These are phyloP conservation scores for Monosporascus sp. DNA, from an alignment of 2,329 filamentous ascomycete species.

Conservation along the genomic window DNA sequence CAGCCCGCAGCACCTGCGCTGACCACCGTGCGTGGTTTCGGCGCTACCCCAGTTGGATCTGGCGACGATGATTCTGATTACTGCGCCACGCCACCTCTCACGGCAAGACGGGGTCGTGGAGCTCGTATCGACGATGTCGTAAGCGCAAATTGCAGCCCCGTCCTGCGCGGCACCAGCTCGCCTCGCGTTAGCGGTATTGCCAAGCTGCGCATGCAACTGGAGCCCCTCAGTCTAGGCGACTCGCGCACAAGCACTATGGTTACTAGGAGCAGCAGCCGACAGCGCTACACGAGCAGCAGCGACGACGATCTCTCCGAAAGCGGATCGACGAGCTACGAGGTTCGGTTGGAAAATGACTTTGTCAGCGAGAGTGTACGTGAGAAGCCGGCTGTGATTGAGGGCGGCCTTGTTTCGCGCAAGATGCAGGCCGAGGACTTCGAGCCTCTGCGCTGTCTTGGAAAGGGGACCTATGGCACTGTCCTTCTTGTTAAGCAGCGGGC, in stretches of 20 bases:
- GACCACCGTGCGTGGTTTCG: conserved; percentile 53
- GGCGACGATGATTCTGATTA: conserved; percentile 55
- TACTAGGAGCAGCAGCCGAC: conserved; percentile 49
- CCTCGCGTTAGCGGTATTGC: conserved; percentile 69
- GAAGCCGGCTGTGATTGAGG: conserved; percentile 41
- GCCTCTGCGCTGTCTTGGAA: conserved; percentile 84
- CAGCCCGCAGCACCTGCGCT: conserved; percentile 43
- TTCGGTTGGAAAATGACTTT: conserved; percentile 80
- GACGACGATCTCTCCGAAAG: conserved; percentile 67
- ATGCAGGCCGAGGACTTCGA: conserved; percentile 92
- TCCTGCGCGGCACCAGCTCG: conserved; percentile 47
- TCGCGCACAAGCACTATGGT: conserved; percentile 51
- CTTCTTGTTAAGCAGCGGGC: conserved; percentile 83
- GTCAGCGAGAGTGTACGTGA: conserved; percentile 59
- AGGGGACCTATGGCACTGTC: conserved; percentile 94
- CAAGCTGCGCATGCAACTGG: conserved; percentile 74
- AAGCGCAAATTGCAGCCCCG: conserved; percentile 59
- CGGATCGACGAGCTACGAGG: conserved; percentile 71
- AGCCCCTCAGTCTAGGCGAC: conserved; percentile 64
- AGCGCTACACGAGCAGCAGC: conserved; percentile 51
- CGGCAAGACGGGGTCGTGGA: conserved; percentile 33
- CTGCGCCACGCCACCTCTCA: conserved; percentile 33
- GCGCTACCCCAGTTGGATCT: conserved; percentile 47
- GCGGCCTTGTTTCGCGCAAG: conserved; percentile 60
- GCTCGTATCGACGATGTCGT: conserved; percentile 50